These are phyloP conservation scores for Chrysoporthe puriensis DNA, from an alignment of 2,329 filamentous ascomycete genomes.

Conservation along the genomic window DNA sequence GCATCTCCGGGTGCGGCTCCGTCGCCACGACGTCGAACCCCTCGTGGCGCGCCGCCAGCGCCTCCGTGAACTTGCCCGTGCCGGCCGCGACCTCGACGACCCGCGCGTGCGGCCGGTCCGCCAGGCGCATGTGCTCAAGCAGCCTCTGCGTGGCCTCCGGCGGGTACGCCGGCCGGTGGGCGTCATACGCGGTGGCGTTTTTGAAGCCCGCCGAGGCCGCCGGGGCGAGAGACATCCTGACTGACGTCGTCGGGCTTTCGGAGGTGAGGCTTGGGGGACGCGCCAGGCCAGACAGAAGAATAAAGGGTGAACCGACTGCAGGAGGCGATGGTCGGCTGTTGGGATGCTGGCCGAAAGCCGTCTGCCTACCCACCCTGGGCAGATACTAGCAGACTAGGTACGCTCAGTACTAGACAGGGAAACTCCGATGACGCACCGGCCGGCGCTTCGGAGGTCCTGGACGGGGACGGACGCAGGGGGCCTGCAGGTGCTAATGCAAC, in stretches of 20 bases:
- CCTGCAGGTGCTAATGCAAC: background rate
- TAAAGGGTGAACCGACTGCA: background rate
- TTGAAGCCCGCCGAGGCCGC: conserved; percentile 62
- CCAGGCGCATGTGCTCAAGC: conserved; percentile 57
- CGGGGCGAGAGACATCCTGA: conserved; percentile 30
- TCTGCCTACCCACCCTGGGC: background rate
- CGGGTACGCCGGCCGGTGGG: conserved; percentile 70
- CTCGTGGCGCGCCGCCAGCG: conserved; percentile 61
- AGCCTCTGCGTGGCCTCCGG: conserved; percentile 60
- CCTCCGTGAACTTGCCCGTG: conserved; percentile 42
- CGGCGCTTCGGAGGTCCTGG: background rate
- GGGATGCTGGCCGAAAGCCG: background rate
- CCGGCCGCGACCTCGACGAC: conserved; percentile 39
- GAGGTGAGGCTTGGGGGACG: no score
- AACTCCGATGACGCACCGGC: background rate
- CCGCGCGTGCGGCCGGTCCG: conserved; percentile 47
- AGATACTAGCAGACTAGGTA: background rate
- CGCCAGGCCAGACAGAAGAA: background rate
- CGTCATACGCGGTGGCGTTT: conserved; percentile 67
- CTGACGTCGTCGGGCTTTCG: no score
- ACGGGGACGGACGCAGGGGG: background rate
- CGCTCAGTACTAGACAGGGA: background rate
- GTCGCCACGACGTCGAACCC: conserved; percentile 57
- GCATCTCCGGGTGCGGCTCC: conserved; percentile 68
- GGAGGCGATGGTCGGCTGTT: background rate